Conservation (phyloP, 192 early-diverging fungal genomes). For the Coemansia sp. region DNA sequence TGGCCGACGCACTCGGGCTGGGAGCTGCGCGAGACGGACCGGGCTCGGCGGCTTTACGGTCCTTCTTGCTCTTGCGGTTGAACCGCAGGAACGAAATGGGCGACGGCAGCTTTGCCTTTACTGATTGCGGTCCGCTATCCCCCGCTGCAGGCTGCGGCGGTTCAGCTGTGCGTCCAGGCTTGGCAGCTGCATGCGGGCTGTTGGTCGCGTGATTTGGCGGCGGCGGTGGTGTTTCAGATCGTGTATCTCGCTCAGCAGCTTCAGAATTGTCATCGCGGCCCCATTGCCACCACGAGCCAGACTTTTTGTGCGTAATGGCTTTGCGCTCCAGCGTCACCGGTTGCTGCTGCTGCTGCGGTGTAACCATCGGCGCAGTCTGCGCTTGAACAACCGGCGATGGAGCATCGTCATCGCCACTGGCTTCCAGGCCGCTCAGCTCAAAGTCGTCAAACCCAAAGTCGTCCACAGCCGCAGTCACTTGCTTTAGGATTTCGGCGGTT, state of each 20-base stretch:
- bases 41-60: conserved; percentile 10
- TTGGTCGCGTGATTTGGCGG: not conserved
- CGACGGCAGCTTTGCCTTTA: conserved; percentile 46
- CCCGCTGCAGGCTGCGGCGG: not conserved
- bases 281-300: conserved; percentile 54
- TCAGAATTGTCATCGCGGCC: conserved; percentile 21
- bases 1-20: not conserved
- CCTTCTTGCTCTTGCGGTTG: conserved; percentile 50
- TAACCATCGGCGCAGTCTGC: too few relatives aligned
- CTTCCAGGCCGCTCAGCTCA: conserved; percentile 27
- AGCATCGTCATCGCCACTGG: not conserved
- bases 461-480: conserved; percentile 47
- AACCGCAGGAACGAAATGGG: conserved; percentile 46
- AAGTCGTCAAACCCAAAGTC: conserved; percentile 48
- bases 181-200: not conserved
- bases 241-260: not conserved
- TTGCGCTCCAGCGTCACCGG: conserved; percentile 7
- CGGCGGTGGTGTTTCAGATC: not conserved
- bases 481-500: conserved; percentile 51
- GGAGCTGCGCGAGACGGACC: not conserved
- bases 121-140: conserved; percentile 8
- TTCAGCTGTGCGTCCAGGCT: not conserved
- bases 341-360: conserved; percentile 5
- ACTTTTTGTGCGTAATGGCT: conserved; percentile 47
- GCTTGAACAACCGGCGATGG: too few relatives aligned